Evolutionary conservation across 345 rosid genomes (phyloP), one percentile per base, ranked within the genome.

Genomic region (Aquilaria malaccensis): DNA sequence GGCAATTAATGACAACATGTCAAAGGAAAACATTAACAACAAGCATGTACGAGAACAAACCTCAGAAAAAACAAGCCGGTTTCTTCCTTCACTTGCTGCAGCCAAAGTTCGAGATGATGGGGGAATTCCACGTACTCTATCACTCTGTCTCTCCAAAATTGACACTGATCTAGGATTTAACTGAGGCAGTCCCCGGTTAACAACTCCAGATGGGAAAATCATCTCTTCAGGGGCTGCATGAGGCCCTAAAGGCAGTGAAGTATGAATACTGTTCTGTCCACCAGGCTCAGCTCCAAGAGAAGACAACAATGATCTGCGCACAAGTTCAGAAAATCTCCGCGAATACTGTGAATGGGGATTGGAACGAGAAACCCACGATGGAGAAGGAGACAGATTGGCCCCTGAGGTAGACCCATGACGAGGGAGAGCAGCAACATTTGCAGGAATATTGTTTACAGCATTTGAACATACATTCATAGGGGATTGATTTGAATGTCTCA

Each of bases 51-150:
- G 22, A 62, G 62, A 73, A 81, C 83, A 77, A 45, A 92, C 98
- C 97, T 92, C 97, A 0, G 96, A 83, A 51, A 76, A 83, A 49
- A 60, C 73, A 58, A 79, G 77, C 72, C 95, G 81, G 73, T 83
- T 71, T 72, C 95, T 77, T 71, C 92, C 98, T 78, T 82, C 87
- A 66, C 83, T 71, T 33, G 83, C 76, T 58, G 85, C 68, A 65
- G 87, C 68, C 65, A 83, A 70, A 65, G 76, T 77, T 67, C 81
- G 82, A 58, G 82, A 58, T 54, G 97, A 74, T 52, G 80, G 78
- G 43, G 89, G 76, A 74, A 72, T 37, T 59, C 88, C 85, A 68
- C 33, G 67, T 13, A 73, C 74, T 70, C 80, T 72, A 58, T 81
- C 89, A 55, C 80, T 83, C 62, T 80, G 95, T 62, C 96, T 83